Base-by-base conservation (phyloP, 192 early-diverging fungal genomes). In the Globomyces pollinis-pini region DNA sequence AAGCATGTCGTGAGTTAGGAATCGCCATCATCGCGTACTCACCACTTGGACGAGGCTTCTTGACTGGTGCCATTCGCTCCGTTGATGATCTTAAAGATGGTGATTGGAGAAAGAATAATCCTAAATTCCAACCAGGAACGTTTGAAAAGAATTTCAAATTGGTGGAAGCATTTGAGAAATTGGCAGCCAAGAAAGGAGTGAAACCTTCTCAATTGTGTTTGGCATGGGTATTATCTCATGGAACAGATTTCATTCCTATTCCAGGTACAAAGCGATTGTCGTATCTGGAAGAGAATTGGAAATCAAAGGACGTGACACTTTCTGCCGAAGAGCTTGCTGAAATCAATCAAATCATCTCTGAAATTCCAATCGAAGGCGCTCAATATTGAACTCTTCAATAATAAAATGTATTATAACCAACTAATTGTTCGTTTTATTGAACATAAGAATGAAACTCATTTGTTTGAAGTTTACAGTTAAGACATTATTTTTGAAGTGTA, bases 161-260 rank as follows among this genome's bases (percentile, higher is more conserved):
- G 21, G 69, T 78, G 2, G 39, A 66, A 2, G 59, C 59, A 5
- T 35, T 78, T 54, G 50, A 68, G n/a, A 50, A 47, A 13, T n/a
- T 78, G 3, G 76, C 76, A 28, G 26, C 34, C 23, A 30, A 53
- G 38, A 82, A 79, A 44, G 65, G 64, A 12, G 64, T 71, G 47
- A 77, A 67, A 15, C 44, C 78, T 0, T 62, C 69, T 7, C 81
- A 88, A 59, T 59, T 86, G 13, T 71, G 71, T 0, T 64, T 88
- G 26, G 83, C 86, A 3, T 88, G 86, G 86, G 70, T 86, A 23
- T 39, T 83, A 15, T 63, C 67, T 11, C 83, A 85, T 57, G 70
- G 74, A 1, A 42, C 50, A 18, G 56, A 47, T 21, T 52, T 72
- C 51, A 62, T 78, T 57, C 57, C 70, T 8, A 78, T 78, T 57